phyloP scores from a whole-genome alignment of 192 early-diverging fungal species.

The Coemansia sp. region DNA sequence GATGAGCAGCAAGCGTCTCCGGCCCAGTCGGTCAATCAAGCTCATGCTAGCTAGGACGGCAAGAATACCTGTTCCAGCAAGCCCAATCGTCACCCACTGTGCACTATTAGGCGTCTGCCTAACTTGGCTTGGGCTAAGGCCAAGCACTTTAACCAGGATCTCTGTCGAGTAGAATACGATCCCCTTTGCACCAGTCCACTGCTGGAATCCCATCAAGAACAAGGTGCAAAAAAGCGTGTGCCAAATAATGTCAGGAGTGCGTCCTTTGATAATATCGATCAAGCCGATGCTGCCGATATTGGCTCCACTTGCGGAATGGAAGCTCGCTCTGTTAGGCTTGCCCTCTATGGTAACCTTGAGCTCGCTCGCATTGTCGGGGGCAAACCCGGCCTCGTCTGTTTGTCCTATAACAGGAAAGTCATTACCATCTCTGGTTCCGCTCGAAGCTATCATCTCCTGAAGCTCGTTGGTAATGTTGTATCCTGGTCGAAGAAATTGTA shows the following conservation, averaged over 20 bases:
- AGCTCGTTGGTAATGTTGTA: slow-evolving; percentile 61
- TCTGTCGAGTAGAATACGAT: slow-evolving; percentile 83
- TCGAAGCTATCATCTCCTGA: slow-evolving; percentile 51
- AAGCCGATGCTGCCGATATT: slow-evolving; percentile 18
- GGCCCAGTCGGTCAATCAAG: slow-evolving; percentile 73
- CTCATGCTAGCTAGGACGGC: slow-evolving; percentile 37
- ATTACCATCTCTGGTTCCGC: background rate
- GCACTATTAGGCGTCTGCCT: slow-evolving; percentile 47
- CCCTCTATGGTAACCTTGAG: slow-evolving; percentile 5
- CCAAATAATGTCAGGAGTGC: slow-evolving; percentile 57
- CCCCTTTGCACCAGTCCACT: slow-evolving; percentile 82
- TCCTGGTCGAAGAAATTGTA: slow-evolving; percentile 59
- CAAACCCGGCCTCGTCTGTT: slow-evolving; percentile 11
- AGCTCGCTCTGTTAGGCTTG: background rate
- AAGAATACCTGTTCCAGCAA: slow-evolving; percentile 37
- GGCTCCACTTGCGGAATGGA: background rate
- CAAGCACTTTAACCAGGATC: slow-evolving; percentile 65
- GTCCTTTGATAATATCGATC: slow-evolving; percentile 44
- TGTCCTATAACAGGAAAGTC: background rate
- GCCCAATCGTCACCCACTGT: slow-evolving; percentile 48
- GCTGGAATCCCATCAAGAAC: slow-evolving; percentile 74
- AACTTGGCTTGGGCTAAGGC: slow-evolving; percentile 41
- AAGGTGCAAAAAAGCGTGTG: slow-evolving; percentile 64
- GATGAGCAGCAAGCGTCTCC: slow-evolving; percentile 65
- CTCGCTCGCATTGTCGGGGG: background rate